Conservation (phyloP, 345 rosid species). For the Rhizophora mangle region DNA sequence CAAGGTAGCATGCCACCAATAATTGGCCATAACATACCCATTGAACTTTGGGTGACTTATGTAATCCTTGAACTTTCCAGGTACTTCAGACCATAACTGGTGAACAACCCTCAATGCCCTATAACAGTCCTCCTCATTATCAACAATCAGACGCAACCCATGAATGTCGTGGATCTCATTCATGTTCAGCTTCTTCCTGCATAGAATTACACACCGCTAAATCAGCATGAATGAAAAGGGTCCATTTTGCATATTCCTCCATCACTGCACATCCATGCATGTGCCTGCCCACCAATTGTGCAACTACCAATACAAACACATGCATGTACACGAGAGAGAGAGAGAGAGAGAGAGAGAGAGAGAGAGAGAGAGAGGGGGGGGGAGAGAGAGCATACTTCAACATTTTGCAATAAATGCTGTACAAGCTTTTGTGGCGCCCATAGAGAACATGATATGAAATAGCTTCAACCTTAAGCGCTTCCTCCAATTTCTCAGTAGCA, state of each 20-base stretch:
- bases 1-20: not conserved
- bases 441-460: conserved; percentile 59
- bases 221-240: not conserved
- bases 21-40: conserved; percentile 51
- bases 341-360: conserved; percentile 20
- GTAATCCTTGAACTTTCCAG: conserved; percentile 90
- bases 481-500: conserved; percentile 64
- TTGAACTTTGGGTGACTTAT: conserved; percentile 72
- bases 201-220: conserved; percentile 20
- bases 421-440: conserved; percentile 93
- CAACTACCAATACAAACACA: not conserved
- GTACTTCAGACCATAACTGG: conserved; percentile 77
- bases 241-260: too few relatives aligned
- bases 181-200: conserved; percentile 79
- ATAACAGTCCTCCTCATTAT: conserved; percentile 78
- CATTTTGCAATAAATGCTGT: conserved; percentile 88
- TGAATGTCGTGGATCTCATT: conserved; percentile 95
- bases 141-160: conserved; percentile 83
- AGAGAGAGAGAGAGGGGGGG: conserved; percentile 16
- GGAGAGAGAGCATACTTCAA: conserved; percentile 58
- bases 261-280: not conserved
- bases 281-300: too few relatives aligned
- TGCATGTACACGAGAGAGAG: not conserved
- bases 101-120: conserved; percentile 66
- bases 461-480: conserved; percentile 58